These are phyloP conservation scores for Gracilaria gracilis DNA, from an alignment of 23 red algal genomes.

Conservation along the genomic window DNA sequence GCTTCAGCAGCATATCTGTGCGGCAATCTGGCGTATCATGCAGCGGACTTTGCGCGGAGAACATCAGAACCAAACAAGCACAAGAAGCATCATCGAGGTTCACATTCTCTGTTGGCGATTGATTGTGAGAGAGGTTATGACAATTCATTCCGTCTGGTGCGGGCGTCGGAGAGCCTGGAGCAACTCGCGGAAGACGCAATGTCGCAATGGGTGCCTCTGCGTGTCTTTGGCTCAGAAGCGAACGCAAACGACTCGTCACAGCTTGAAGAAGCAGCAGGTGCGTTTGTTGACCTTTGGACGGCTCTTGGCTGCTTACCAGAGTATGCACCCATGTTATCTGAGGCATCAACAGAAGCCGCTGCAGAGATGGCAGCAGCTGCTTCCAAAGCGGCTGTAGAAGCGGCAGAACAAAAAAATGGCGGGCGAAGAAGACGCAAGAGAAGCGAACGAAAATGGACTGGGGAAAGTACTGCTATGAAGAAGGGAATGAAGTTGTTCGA, in stretches of 20 bases:
- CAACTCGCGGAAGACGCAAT: constrained; percentile 81
- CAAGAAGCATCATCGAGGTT: background rate
- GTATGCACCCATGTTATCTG: constrained; percentile 71
- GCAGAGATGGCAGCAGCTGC: constrained; percentile 70
- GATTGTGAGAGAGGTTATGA: constrained; percentile 43
- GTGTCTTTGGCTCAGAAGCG: constrained; percentile 54
- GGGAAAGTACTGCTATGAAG: constrained; percentile 31
- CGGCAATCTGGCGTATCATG: constrained; percentile 41
- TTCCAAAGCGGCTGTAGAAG: constrained; percentile 42
- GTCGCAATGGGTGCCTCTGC: constrained; percentile 67
- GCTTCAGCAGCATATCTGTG: constrained; percentile 57
- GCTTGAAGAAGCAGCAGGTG: constrained; percentile 54
- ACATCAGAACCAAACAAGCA: constrained; percentile 25
- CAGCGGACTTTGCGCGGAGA: constrained; percentile 34
- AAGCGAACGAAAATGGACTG: constrained; percentile 17
- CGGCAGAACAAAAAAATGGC: constrained; percentile 60
- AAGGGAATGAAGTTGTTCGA: constrained; percentile 62
- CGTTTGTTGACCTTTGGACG: constrained; percentile 76
- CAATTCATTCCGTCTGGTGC: constrained; percentile 49
- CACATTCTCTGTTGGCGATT: background rate
- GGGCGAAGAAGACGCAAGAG: constrained; percentile 31
- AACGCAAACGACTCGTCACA: background rate
- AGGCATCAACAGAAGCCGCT: constrained; percentile 84
- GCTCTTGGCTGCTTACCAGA: constrained; percentile 75
- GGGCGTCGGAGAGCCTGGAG: constrained; percentile 71